Base-by-base conservation (phyloP, 352 stramenopile genomes). In the Thraustotheca clavata region DNA sequence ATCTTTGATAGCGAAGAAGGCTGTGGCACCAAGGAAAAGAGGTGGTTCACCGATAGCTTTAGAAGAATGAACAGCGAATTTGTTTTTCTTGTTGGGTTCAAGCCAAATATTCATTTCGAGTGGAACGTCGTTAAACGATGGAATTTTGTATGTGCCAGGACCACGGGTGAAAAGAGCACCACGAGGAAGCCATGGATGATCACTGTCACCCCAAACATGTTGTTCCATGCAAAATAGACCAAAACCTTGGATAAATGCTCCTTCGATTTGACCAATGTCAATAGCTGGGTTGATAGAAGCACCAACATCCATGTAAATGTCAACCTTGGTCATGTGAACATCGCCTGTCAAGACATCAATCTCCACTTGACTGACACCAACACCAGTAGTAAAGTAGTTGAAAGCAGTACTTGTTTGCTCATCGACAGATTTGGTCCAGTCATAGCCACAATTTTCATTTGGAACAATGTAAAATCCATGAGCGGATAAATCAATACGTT, bases 251-350 rank as follows among this genome's bases (percentile, higher is more conserved):
- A 98, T 88, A 72, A 98, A 99, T 0, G 93, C 96, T 31, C 96
- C 96, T 77, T 99, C 96, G 35, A 99, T 98, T 75, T 99, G 96
- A 16, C 96, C 95, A 70, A 99, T 95, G 69, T 99, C 95, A 72
- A 99, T 98, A 16, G 89, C 81, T 31, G 94, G 94, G 71, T 98
- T 99, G 69, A 99, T 96, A 54, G 87, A 98, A 9, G 85, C 85
- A 27, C 96, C 96, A 22, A 98, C 77, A 63, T 97, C 89, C 86
- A 96, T 96, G 47, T 90, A 50, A 48, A 97, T 81, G 59, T 96
- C 86, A 18, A 88, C 80, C 49, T 77, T 76, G 29, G 80, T 34
- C 73, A 96, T 84, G 47, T 88, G 73, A 63, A 92, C 92, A 71
- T 98, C 93, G 49, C 96, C 95, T 26, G 94, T 98, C 47, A 98